Evolutionary conservation across 495 filamentous ascomycete genomes (phyloP).

Genomic region (Daldinia decipiens): DNA sequence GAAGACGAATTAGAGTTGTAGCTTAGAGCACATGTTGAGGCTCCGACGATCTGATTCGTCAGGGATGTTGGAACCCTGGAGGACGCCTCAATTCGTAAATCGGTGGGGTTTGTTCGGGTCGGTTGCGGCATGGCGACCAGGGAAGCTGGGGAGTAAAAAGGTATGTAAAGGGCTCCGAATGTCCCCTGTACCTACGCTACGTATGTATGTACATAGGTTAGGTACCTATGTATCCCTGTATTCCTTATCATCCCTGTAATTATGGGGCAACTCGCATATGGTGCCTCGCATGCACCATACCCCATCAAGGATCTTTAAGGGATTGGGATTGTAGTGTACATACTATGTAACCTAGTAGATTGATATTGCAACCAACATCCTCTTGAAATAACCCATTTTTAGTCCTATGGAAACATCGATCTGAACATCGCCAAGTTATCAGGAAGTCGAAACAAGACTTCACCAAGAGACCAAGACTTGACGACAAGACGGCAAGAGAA

Average conservation of each 20-base stretch:
- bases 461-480: constrained; percentile 36
- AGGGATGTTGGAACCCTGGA: constrained; percentile 2
- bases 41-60: constrained; percentile 39
- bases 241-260: neutral
- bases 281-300: constrained; percentile 7
- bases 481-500: constrained; percentile 23
- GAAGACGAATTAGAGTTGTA: constrained; percentile 46
- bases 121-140: neutral
- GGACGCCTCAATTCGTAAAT: constrained; percentile 30
- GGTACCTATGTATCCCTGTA: neutral
- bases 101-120: constrained; percentile 8
- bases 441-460: constrained; percentile 41
- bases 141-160: neutral
- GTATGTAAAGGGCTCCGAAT: constrained; percentile 6
- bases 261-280: constrained; percentile 14
- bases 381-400: neutral
- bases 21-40: constrained; percentile 43
- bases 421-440: constrained; percentile 31
- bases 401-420: constrained; percentile 1
- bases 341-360: too few species aligned
- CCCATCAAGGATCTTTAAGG: neutral
- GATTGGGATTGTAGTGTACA: neutral
- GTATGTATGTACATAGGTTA: too few species aligned
- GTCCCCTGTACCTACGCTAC: too few species aligned
- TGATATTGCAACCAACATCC: too few species aligned